Conservation (phyloP, 1,284 basidiomycete species). For the Apiotrichum mycotoxinovorans region DNA sequence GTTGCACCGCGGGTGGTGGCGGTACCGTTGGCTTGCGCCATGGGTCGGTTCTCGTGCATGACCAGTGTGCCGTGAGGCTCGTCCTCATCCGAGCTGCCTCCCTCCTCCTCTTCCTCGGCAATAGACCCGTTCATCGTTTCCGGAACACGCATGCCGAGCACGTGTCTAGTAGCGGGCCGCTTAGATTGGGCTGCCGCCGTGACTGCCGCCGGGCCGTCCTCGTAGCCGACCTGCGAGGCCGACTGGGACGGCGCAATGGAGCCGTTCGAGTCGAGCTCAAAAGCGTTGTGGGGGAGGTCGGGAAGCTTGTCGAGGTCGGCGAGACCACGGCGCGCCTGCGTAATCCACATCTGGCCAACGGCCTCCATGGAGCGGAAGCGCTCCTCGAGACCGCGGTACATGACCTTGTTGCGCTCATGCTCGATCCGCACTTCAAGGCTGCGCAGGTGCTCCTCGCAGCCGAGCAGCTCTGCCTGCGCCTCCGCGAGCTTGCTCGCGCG, state of each 20-base stretch:
- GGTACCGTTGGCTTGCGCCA: not conserved
- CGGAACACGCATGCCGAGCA: slow-evolving; percentile 15
- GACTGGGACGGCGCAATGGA: slow-evolving; percentile 51
- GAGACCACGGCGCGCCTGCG: slow-evolving; percentile 44
- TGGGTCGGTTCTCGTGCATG: slow-evolving; percentile 39
- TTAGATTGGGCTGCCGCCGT: not conserved
- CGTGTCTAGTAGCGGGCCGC: slow-evolving; percentile 12
- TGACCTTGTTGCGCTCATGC: slow-evolving; percentile 49
- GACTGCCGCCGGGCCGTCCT: slow-evolving; percentile 20
- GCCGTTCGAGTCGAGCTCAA: slow-evolving; percentile 50
- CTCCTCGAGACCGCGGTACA: slow-evolving; percentile 48
- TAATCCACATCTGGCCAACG: slow-evolving; percentile 49
- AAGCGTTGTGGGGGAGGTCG: slow-evolving; percentile 40
- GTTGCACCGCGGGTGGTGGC: not conserved
- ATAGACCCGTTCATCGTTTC: slow-evolving; percentile 46
- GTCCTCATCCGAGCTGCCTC: slow-evolving; percentile 41
- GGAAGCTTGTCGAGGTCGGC: slow-evolving; percentile 39
- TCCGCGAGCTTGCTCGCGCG: slow-evolving; percentile 45
- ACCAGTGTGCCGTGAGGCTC: slow-evolving; percentile 35
- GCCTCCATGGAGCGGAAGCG: slow-evolving; percentile 50
- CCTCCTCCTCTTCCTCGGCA: slow-evolving; percentile 48
- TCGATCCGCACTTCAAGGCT: slow-evolving; percentile 47
- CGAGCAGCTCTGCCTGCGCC: slow-evolving; percentile 49
- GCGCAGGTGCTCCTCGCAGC: slow-evolving; percentile 49
- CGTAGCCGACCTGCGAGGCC: slow-evolving; percentile 47